Conservation (phyloP, 2,329 filamentous ascomycete species). For the Fusarium abutilonis region DNA sequence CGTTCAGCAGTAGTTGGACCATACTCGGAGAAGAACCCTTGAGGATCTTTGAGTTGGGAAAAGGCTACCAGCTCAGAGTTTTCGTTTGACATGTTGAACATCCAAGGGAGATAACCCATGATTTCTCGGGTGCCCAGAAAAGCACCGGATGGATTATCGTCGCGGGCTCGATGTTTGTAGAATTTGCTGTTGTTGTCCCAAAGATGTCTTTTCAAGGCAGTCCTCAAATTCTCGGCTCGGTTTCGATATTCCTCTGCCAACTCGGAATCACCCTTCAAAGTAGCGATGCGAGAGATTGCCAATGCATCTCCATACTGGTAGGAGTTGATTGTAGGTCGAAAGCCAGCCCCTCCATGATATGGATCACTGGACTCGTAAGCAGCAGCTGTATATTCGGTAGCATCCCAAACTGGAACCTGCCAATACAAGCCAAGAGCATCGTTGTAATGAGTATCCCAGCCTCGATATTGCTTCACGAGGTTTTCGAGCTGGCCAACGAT, state of each 20-base stretch:
- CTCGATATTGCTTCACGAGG: constrained; percentile 11
- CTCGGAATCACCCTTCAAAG: background rate
- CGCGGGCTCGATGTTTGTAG: constrained; percentile 3
- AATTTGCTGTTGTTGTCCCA: background rate
- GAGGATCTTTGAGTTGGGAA: background rate
- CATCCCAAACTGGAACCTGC: constrained; percentile 8
- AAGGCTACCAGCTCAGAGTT: background rate
- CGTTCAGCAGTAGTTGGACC: constrained; percentile 8
- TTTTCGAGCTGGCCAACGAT: background rate
- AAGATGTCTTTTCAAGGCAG: background rate
- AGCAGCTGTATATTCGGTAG: constrained; percentile 3
- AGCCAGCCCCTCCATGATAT: background rate
- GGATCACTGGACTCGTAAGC: constrained; percentile 7
- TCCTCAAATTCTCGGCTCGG: background rate
- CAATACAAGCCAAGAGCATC: background rate
- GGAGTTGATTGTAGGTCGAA: constrained; percentile 1
- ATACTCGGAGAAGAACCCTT: background rate
- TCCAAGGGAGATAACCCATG: constrained; percentile 9
- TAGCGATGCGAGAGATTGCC: background rate
- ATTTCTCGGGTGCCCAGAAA: constrained; percentile 4
- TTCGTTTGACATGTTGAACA: background rate
- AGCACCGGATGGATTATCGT: background rate
- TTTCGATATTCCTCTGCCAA: background rate
- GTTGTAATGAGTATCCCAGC: background rate
- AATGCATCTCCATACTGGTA: constrained; percentile 2